Evolutionary conservation across 176 grass and related monocot species (phyloP), one percentile per base, ranked within the genome.

Genomic region (Poa pratensis): DNA sequence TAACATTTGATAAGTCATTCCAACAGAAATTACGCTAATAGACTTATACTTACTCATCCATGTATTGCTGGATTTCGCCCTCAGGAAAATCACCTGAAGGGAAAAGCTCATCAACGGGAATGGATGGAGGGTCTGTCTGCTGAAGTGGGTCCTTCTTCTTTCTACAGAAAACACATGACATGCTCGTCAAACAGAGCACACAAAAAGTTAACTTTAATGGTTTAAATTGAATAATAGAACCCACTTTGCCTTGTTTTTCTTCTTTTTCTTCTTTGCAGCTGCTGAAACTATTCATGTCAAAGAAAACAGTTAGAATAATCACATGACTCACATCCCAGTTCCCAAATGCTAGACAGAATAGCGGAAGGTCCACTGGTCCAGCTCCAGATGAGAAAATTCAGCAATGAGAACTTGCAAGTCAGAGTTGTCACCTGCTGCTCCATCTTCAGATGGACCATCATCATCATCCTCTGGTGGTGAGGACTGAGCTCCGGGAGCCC

Each of bases 41-140:
- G 23, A 28, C 42, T 50, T 62, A 52, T 83, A 80, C 91, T 87
- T 91, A 97, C 94, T 94, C 94, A 69, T 97, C 91, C 81, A 88
- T 92, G 69, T 97, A 94, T 39, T 92, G 87, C 67, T 90, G 91
- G 37, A 97, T 90, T 97, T 97, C 94, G 65, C 91, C 94, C 86
- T 94, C 87, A 62, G 91, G 94, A 87, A 94, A 97, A 8, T 94
- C 94, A 28, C 87, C 94, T 55, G 85, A 94, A 76, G 85, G 94
- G 78, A 94, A 97, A 75, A 98, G 89, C 75, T 98, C 96, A 66
- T 95, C 96, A 49, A 95, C 65, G 37, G 96, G 93, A 26, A 98
- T 88, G 71, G 96, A 95, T 18, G 96, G 96, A 49, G 91, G 96
- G 73, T 95, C 77, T 19, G 91, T 95, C 80, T 98, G 96, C 39